These are phyloP conservation scores for Capronia coronata DNA, from an alignment of 2,329 filamentous ascomycete species.

Conservation along the genomic window DNA sequence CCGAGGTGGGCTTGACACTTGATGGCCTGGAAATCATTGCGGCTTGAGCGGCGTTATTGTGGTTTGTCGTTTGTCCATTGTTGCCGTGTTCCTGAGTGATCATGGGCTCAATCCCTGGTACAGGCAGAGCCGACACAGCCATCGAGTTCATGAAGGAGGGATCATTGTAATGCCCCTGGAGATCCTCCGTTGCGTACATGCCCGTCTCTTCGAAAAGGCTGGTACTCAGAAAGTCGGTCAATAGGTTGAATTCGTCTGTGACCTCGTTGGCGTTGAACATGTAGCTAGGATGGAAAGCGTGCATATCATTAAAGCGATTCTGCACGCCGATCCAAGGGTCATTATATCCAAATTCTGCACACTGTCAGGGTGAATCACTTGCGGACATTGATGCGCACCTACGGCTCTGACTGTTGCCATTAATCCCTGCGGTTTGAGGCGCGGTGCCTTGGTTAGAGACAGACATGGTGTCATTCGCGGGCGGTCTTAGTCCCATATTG, in stretches of 20 bases:
- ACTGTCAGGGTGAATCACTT: slow-evolving; percentile 29
- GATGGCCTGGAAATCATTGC: slow-evolving; percentile 56
- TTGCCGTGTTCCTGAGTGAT: slow-evolving; percentile 35
- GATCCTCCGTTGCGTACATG: slow-evolving; percentile 60
- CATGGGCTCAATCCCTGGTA: slow-evolving; percentile 31
- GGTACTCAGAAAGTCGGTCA: slow-evolving; percentile 93
- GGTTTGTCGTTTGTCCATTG: slow-evolving; percentile 36
- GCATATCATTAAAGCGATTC: slow-evolving; percentile 88
- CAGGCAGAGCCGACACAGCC: slow-evolving; percentile 31
- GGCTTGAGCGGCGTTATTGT: slow-evolving; percentile 33
- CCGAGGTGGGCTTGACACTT: slow-evolving; percentile 54
- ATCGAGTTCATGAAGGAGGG: slow-evolving; percentile 47
- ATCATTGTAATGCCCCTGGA: slow-evolving; percentile 55
- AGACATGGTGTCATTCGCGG: slow-evolving; percentile 27
- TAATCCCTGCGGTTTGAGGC: slow-evolving; percentile 59
- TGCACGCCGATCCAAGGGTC: slow-evolving; percentile 68
- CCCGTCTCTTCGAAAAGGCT: slow-evolving; percentile 76
- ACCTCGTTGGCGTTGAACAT: slow-evolving; percentile 94
- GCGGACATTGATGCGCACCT: slow-evolving; percentile 41
- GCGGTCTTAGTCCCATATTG: slow-evolving; percentile 46
- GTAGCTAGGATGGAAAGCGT: slow-evolving; percentile 86
- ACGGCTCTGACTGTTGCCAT: slow-evolving; percentile 67
- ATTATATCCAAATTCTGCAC: slow-evolving; percentile 70
- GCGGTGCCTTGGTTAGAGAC: slow-evolving; percentile 47
- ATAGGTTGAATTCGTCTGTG: slow-evolving; percentile 89